Conservation (phyloP, 768 basidiomycete genomes). For the Chiua virens region DNA sequence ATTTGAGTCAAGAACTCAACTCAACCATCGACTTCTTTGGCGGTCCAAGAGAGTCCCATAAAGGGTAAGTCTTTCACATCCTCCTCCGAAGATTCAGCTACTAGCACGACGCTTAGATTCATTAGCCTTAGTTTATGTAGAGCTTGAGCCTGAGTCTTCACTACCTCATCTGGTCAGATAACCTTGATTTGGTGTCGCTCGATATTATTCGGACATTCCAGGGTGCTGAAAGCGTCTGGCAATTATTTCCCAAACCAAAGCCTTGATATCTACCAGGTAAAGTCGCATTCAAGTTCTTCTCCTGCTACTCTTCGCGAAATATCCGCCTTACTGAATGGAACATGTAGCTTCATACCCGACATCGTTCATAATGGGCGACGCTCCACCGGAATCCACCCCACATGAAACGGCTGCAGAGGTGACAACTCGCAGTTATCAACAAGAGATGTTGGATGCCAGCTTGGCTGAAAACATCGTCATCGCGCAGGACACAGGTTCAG, state of each 20-base stretch:
- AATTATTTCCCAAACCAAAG: too few species aligned
- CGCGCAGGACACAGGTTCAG: conserved; percentile 77
- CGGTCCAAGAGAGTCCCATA: neutral
- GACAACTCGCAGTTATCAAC: conserved; percentile 61
- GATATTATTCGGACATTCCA: too few species aligned
- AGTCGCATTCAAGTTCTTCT: neutral
- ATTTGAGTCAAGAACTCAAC: too few species aligned
- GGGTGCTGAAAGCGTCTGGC: too few species aligned
- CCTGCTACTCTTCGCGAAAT: neutral
- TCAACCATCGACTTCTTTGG: too few species aligned
- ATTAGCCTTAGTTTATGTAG: too few species aligned
- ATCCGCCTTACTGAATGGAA: neutral
- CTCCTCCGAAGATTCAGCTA: too few species aligned
- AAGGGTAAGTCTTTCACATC: conserved; percentile 2
- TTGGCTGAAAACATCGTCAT: conserved; percentile 66
- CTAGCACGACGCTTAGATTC: neutral
- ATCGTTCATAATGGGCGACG: conserved; percentile 12
- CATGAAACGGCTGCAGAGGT: conserved; percentile 3
- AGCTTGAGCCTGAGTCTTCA: too few species aligned
- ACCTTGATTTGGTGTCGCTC: neutral
- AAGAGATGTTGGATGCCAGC: conserved; percentile 78
- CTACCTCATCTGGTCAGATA: too few species aligned
- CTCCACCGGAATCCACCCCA: neutral
- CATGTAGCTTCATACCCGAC: neutral
- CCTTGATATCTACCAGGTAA: conserved; percentile 8